phyloP scores from a whole-genome alignment of 495 filamentous ascomycete genomes.

The Chaetomium tenue region DNA sequence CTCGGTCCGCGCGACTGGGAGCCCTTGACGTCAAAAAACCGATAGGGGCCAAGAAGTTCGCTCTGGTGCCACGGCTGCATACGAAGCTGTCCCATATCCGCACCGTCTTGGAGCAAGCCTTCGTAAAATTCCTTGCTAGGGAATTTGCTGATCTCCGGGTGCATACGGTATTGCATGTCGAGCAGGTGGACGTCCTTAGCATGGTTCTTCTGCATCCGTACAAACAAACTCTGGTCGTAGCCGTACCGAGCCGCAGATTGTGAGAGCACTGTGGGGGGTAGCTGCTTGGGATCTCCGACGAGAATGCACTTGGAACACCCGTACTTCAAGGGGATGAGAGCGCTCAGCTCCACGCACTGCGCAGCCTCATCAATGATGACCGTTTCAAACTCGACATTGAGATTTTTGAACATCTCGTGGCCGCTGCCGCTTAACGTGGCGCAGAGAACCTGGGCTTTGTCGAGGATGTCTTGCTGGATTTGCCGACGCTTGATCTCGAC shows the following conservation, averaged over 20 bases:
- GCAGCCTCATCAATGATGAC: slow-evolving; percentile 98
- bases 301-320: slow-evolving; percentile 96
- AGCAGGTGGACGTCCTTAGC: slow-evolving; percentile 88
- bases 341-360: slow-evolving; percentile 95
- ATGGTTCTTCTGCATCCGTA: slow-evolving; percentile 93
- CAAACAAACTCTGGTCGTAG: slow-evolving; percentile 97
- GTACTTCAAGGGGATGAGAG: slow-evolving; percentile 95
- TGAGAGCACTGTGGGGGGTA: slow-evolving; percentile 93
- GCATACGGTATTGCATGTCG: slow-evolving; percentile 98
- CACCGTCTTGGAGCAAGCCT: slow-evolving; percentile 76
- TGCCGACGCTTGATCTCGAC: slow-evolving; percentile 79
- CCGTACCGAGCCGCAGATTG: slow-evolving; percentile 87
- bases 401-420: slow-evolving; percentile 93
- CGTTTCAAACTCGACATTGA: slow-evolving; percentile 96
- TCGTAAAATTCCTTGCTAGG: slow-evolving; percentile 93
- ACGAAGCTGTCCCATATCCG: slow-evolving; percentile 72
- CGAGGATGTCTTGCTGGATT: slow-evolving; percentile 86
- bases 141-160: slow-evolving; percentile 88
- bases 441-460: slow-evolving; percentile 88
- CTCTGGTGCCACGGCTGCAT: slow-evolving; percentile 81
- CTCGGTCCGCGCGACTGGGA: slow-evolving; percentile 72
- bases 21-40: slow-evolving; percentile 96
- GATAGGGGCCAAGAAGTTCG: slow-evolving; percentile 78
- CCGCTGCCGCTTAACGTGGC: slow-evolving; percentile 93
- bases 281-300: slow-evolving; percentile 94